Percentiles rank a stretch among this genome's conserved stretches.
These are phyloP conservation scores for Periconia sp. DNA, from an alignment of 2,329 filamentous ascomycete genomes.

Conservation along the genomic window DNA sequence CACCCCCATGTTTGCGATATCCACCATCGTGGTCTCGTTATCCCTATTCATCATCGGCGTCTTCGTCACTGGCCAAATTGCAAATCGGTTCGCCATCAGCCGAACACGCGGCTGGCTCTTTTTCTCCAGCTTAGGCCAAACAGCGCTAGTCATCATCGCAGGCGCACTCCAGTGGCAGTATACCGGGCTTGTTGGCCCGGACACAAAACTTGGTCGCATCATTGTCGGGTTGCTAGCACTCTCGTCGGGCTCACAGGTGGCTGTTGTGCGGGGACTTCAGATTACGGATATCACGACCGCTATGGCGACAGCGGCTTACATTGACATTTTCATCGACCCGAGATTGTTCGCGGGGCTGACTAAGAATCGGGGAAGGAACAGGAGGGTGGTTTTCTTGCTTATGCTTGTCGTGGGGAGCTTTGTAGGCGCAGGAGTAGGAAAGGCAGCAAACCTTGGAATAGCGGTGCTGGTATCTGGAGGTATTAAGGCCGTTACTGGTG, in stretches of 20 bases:
- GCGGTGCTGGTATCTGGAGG: too few relatives aligned
- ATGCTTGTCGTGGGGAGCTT: slow-evolving; percentile 5
- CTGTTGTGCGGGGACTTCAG: too few relatives aligned
- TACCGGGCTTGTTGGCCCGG: not conserved
- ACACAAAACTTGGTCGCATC: too few relatives aligned
- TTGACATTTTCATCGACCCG: slow-evolving; percentile 7
- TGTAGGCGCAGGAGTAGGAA: too few relatives aligned
- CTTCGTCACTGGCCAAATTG: slow-evolving; percentile 6
- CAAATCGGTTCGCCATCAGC: not conserved
- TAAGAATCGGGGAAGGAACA: slow-evolving; percentile 3
- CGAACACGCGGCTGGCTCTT: slow-evolving; percentile 7
- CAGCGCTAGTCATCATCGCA: not conserved
- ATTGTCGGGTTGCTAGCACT: too few relatives aligned
- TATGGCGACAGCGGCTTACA: slow-evolving; percentile 8
- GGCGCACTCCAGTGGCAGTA: not conserved
- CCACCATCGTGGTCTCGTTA: slow-evolving; percentile 1
- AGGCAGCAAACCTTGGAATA: too few relatives aligned
- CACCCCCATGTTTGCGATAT: not conserved
- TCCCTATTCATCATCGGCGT: slow-evolving; percentile 4
- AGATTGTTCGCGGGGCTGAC: not conserved
- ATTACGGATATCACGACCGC: slow-evolving; percentile 7
- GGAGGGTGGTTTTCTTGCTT: slow-evolving; percentile 1
- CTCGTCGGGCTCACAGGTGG: too few relatives aligned
- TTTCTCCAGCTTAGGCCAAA: not conserved
- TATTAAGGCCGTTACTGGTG: too few relatives aligned